These are phyloP conservation scores for Spiromastix sp. DNA, from an alignment of 2,329 filamentous ascomycete species.

Conservation along the genomic window DNA sequence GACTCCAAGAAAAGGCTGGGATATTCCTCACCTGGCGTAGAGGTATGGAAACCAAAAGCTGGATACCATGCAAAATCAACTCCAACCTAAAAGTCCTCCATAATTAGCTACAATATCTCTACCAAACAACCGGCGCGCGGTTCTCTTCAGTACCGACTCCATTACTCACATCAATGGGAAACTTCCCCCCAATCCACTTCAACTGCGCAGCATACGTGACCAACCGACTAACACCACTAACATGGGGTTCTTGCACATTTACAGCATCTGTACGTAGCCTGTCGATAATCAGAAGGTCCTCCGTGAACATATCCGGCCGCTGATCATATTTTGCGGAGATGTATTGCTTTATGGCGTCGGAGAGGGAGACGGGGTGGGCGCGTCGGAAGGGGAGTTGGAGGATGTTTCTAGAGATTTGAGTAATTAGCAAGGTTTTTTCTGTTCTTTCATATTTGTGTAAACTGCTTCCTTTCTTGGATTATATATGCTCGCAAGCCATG, in stretches of 20 bases:
- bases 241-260: constrained; percentile 77
- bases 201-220: constrained; percentile 86
- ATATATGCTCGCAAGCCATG: no score
- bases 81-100: constrained; percentile 53
- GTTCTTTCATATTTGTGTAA: background rate
- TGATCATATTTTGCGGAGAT: constrained; percentile 98
- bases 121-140: constrained; percentile 1
- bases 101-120: background rate
- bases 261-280: constrained; percentile 74
- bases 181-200: constrained; percentile 88
- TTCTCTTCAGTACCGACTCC: constrained; percentile 11
- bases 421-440: background rate
- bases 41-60: constrained; percentile 78
- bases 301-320: constrained; percentile 90
- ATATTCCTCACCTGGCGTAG: constrained; percentile 46
- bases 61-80: constrained; percentile 97
- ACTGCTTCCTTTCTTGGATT: no score
- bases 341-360: constrained; percentile 79
- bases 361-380: constrained; percentile 67
- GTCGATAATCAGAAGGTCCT: constrained; percentile 82
- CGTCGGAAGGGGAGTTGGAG: constrained; percentile 81
- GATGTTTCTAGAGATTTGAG: constrained; percentile 29
- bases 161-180: constrained; percentile 72
- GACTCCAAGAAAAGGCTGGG: background rate
- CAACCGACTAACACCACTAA: constrained; percentile 78